Evolutionary conservation across 371 early-diverging fungal species (phyloP).

Genomic region (Mucor circinelloides): DNA sequence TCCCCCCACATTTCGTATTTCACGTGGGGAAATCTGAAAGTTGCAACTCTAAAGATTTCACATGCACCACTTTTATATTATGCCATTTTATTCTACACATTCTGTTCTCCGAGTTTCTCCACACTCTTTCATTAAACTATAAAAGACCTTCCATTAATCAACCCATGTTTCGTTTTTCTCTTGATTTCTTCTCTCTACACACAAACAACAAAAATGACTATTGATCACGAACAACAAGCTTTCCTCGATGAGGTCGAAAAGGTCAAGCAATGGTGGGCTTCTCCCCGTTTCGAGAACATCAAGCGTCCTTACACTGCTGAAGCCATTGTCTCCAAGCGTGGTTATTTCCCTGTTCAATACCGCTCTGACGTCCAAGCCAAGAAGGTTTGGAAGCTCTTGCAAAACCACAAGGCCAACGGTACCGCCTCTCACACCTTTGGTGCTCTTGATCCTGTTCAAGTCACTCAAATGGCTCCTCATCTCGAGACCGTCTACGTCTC

Average conservation of each 20-base stretch:
- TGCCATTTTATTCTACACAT: background rate
- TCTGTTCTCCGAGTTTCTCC: constrained; percentile 22
- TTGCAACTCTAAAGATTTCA: background rate
- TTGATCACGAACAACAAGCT: constrained; percentile 61
- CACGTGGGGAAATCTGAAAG: constrained; percentile 14
- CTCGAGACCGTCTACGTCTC: constrained; percentile 97
- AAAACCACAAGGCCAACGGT: constrained; percentile 74
- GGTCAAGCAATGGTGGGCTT: constrained; percentile 89
- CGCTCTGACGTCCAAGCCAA: constrained; percentile 89
- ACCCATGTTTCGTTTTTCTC: too few relatives aligned
- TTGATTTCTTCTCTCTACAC: constrained; percentile 1
- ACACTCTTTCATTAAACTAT: background rate
- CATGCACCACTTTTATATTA: background rate
- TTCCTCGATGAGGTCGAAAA: constrained; percentile 79
- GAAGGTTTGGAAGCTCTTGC: constrained; percentile 89
- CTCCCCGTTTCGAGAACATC: constrained; percentile 78
- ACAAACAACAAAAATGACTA: constrained; percentile 15
- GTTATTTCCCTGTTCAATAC: constrained; percentile 74
- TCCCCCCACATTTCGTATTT: constrained; percentile 14
- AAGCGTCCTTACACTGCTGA: constrained; percentile 92
- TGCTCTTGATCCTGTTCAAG: constrained; percentile 91
- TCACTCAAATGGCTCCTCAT: constrained; percentile 96
- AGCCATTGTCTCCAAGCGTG: constrained; percentile 88
- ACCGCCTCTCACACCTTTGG: constrained; percentile 95
- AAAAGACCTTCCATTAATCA: background rate